Evolutionary conservation across 306 rosid genomes (phyloP), one percentile per base, ranked within the genome.

Genomic region (Pueraria montana): DNA sequence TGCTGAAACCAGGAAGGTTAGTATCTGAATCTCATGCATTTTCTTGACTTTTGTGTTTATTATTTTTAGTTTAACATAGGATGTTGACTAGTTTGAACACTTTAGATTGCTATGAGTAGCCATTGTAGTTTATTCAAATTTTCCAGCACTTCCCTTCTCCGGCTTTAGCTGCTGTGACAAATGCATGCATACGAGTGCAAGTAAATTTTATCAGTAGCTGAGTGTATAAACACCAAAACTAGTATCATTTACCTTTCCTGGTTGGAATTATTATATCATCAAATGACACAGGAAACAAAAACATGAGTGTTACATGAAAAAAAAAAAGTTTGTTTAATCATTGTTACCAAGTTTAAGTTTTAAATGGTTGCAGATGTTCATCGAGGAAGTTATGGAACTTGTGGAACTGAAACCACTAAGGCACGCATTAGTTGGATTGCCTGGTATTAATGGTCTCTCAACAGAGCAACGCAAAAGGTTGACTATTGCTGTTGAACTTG

Each of bases 371-470:
- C 62, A 90, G 94, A 88, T 85, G 90, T 90, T 90, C 53, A 76
- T 88, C 76, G 90, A 90, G 80, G 90, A 90, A 81, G 90, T 90
- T 17, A 90, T 90, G 92, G 92, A 84, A 56, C 94, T 88, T 53
- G 92, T 90, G 80, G 94, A 90, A 80, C 72, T 90, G 59, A 87
- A 81, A 55, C 88, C 90, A 16, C 69, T 89, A 40, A 84, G 86
- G 80, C 36, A 91, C 30, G 89, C 91, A 40, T 30, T 89, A 21
- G 91, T 91, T 56, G 94, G 94, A 72, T 79, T 91, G 17, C 94
- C 94, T 63, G 86, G 94, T 62, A 84, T 86, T 4, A 85, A 53
- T 23, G 94, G 92, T 85, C 90, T 90, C 46, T 90, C 94, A 2
- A 90, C 88, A 5, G 94, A 90, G 76, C 94, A 90, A 26, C 88